Conservation (phyloP, 73 alveolate species). For the Symbiodinium natans region DNA sequence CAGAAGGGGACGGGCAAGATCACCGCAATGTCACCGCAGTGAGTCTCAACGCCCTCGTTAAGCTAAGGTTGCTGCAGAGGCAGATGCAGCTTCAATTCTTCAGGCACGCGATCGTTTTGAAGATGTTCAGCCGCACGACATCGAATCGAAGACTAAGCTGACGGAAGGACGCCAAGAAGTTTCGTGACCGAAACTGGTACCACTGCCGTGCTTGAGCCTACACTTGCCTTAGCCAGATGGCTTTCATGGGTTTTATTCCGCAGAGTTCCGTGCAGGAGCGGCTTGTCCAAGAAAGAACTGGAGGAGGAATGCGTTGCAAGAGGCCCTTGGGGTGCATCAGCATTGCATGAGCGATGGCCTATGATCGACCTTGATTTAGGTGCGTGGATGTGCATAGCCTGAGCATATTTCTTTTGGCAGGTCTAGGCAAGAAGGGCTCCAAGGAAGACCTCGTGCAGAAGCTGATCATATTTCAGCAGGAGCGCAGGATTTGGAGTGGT, state of each 20-base stretch:
- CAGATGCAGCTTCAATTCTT: not conserved
- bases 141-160: too few species aligned
- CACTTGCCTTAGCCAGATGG: not conserved
- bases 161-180: slow-evolving; percentile 66
- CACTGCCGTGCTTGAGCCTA: not conserved
- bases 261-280: too few species aligned
- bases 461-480: slow-evolving; percentile 93
- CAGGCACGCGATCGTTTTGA: not conserved
- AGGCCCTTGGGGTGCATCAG: not conserved
- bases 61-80: not conserved
- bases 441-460: slow-evolving; percentile 87
- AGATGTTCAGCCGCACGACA: too few species aligned
- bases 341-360: too few species aligned
- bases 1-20: too few species aligned
- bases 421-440: slow-evolving; percentile 85
- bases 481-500: not conserved
- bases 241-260: too few species aligned
- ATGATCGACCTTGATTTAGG: too few species aligned
- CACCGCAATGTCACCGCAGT: too few species aligned
- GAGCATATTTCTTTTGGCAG: too few species aligned
- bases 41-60: too few species aligned
- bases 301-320: slow-evolving; percentile 76
- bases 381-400: too few species aligned
- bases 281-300: slow-evolving; percentile 86
- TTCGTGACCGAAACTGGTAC: slow-evolving; percentile 82